Base-by-base conservation (phyloP, 2,329 filamentous ascomycete genomes). In the Pseudopithomyces maydicus region DNA sequence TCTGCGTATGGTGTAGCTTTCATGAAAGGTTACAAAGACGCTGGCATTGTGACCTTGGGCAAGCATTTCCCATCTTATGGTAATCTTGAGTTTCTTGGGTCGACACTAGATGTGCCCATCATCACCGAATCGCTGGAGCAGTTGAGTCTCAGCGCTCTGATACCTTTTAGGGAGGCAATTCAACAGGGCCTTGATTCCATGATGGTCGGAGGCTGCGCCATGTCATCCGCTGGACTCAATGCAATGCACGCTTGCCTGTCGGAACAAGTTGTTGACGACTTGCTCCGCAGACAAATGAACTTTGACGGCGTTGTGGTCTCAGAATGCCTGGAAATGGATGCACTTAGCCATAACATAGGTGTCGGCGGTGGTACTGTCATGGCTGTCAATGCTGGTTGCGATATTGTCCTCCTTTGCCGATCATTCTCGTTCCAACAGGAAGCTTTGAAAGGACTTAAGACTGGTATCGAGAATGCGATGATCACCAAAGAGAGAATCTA, bases 51-150 rank as follows among this genome's bases (percentile, higher is more conserved):
- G 2, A 96, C 92, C 0, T 92, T 95, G 70, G 94, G 94, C 55
- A 98, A 98, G 74, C 94, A 98, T 75, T 97, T 98, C 66, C 94
- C 94, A 3, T 97, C 92, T 0, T 98, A 97, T 70, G 94, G 94
- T 32, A 97, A 97, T 68, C 81, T 98, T 17, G 93, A 97, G 73
- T 97, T 97, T 67, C 85, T 96, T 1, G 93, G 92, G 12, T 96
- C 92, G 4, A 93, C 91, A 46, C 80, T 96, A 22, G 93, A 97
- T 68, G 92, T 98, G 29, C 94, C 94, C 14, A 95, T 96, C 59
- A 97, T 98, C 66, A 97, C 92, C 0, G 93, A 98, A 73, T 96
- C 93, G 0, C 78, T 97, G 12, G 94, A 97, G 72, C 93, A 97
- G 69, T 81, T 98, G 43, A 96, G 92, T 62, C 80, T 97, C n/a